Evolutionary conservation across 148 eudicot genomes (phyloP), one percentile per base, ranked within the genome.

Genomic region (Suaeda aralocaspica): DNA sequence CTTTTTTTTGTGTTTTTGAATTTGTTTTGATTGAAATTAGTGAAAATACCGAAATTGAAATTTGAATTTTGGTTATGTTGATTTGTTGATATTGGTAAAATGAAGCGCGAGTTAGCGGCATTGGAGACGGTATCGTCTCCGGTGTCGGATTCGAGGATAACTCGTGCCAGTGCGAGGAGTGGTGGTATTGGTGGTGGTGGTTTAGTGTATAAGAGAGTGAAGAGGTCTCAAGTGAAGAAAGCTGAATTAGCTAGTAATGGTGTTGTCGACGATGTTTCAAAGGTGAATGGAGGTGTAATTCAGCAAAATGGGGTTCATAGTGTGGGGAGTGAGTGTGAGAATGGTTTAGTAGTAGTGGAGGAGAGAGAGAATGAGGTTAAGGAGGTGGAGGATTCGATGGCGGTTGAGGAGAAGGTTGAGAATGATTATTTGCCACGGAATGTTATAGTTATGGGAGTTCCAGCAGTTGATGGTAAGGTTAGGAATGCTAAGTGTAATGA

Each of bases 21-120:
- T 26, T 51, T 9, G 26, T 58, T 57, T 19, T 7, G 19, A 10
- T 28, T 25, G 18, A 33, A 36, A 41, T 44, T 16, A 49, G 12
- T 33, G 10, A 34, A 44, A 13, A 36, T 8, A n/a, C 18, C 21
- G 18, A 22, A 15, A 46, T 26, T 61, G 31, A 68, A 52, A 52
- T 46, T 61, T 26, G 11, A 52, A 19, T 51, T 52, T 46, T 29
- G 26, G 19, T 15, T n/a, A 19, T 21, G 53, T 25, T 15, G 33
- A 28, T 68, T n/a, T n/a, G 15, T 64, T 55, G 34, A 30, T 42
- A 6, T 28, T 55, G 24, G 42, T 67, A 67, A 30, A 15, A 78
- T 78, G 81, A 78, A 78, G 77, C 39, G 81, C 18, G 77, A 68
- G 29, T 55, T 68, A 21, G 74, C 81, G 74, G 74, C 81, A 78